Base-by-base conservation (phyloP, 2,329 filamentous ascomycete species). In the Fusarium sp. region DNA sequence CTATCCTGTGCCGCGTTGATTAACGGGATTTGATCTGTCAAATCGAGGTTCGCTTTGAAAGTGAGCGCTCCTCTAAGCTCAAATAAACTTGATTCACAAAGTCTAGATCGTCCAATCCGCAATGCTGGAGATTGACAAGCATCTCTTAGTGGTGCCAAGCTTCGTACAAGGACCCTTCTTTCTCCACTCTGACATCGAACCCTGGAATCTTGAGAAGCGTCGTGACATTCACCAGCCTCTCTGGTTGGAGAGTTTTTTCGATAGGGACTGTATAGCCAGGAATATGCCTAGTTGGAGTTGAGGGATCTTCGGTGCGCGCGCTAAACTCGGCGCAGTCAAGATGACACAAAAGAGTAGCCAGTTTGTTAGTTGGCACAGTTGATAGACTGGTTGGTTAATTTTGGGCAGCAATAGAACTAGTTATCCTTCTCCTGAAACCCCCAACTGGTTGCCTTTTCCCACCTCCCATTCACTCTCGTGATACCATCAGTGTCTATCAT, bases 61-160 rank as follows among this genome's bases (percentile, higher is more conserved):
- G 38, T 22, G 34, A 27, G 40, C 43, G 43, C 46, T 27, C 49
- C 30, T 42, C 15, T 34, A 42, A 53, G 15, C 22, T 53, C 50
- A 43, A 22, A 58, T 63, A 59, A 68, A 59, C 67, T 71, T 59
- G 62, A 59, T 63, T 56, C 45, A 53, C 11, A 22, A 68, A 68
- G 57, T 55, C 63, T 68, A 40, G 68, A 70, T 71, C 47, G 43
- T 51, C 68, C 49, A 63, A 59, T 60, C 68, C 46, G 29, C 59
- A 45, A 27, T 34, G 29, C 47, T 58, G 60, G 46, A 22, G 47
- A 65, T 27, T 58, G 59, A 58, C 68, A 69, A 58, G 68, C 68
- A 43, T 52, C 44, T 68, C 29, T 44, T 54, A 71, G 64, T 71
- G 68, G 68, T 59, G 59, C 59, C 60, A 66, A 70, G 60, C 45